Conservation (phyloP, 768 basidiomycete species). For the Naganishia onofrii region DNA sequence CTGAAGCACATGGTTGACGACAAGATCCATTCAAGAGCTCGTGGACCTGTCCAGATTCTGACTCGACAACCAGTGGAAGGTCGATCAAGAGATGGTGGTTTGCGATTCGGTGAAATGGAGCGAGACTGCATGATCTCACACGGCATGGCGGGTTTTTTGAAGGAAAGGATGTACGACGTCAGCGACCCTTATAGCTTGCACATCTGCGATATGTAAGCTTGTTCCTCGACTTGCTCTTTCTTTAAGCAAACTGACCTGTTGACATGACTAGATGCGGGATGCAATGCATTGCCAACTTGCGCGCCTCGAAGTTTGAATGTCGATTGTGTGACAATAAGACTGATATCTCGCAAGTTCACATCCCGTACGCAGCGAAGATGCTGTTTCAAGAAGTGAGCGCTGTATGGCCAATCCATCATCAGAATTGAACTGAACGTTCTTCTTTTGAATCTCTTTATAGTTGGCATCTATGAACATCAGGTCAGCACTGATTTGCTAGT, state of each 20-base stretch:
- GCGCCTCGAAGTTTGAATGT: constrained; percentile 99
- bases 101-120: constrained; percentile 99
- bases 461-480: constrained; percentile 36
- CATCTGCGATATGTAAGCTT: constrained; percentile 93
- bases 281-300: constrained; percentile 76
- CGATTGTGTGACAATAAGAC: constrained; percentile 97
- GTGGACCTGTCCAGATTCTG: constrained; percentile 95
- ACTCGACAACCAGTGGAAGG: constrained; percentile 98
- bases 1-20: constrained; percentile 99
- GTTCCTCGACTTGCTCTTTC: no score
- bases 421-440: no score
- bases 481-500: not conserved
- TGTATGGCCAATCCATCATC: no score
- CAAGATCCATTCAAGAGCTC: constrained; percentile 96
- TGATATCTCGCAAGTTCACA: constrained; percentile 69
- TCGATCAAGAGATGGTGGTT: constrained; percentile 94
- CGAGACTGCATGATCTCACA: constrained; percentile 99
- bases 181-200: constrained; percentile 81
- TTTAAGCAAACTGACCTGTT: not conserved
- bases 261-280: constrained; percentile 70
- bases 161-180: constrained; percentile 71
- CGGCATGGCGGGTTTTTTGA: constrained; percentile 95
- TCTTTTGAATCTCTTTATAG: not conserved
- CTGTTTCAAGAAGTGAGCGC: constrained; percentile 70
- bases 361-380: constrained; percentile 89